These are phyloP conservation scores for Fusarium concolor DNA, from an alignment of 2,329 filamentous ascomycete genomes.

Conservation along the genomic window DNA sequence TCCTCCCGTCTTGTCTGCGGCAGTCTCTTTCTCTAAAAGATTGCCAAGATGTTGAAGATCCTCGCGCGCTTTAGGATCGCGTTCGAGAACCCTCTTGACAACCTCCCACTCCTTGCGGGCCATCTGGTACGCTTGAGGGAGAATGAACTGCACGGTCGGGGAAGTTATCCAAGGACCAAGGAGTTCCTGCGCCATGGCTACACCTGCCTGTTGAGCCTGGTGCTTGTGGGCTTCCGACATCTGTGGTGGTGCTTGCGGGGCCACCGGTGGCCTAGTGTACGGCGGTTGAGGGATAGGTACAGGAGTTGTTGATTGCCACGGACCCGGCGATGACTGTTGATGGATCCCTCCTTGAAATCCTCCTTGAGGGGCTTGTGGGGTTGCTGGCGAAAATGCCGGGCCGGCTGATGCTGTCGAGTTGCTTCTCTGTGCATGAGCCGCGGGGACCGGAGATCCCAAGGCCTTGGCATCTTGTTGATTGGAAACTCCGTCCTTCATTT, in stretches of 20 bases:
- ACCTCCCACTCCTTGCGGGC: constrained; percentile 79
- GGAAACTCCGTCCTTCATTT: constrained; percentile 36
- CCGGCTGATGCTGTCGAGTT: constrained; percentile 59
- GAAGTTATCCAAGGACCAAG: constrained; percentile 71
- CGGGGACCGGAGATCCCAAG: constrained; percentile 51
- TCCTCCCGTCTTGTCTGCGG: constrained; percentile 34
- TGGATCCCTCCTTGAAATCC: constrained; percentile 50
- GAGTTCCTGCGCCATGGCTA: constrained; percentile 70
- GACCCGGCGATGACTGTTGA: constrained; percentile 50
- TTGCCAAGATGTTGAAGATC: constrained; percentile 69
- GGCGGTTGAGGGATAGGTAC: constrained; percentile 53
- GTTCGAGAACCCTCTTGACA: constrained; percentile 74
- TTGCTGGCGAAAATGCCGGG: constrained; percentile 66
- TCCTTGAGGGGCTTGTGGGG: constrained; percentile 52
- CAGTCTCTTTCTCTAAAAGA: constrained; percentile 64
- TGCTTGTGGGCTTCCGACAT: constrained; percentile 52
- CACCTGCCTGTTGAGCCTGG: constrained; percentile 63
- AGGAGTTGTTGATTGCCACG: constrained; percentile 51
- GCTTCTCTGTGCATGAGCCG: constrained; percentile 54
- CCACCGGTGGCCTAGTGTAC: constrained; percentile 35
- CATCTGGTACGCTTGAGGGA: constrained; percentile 76
- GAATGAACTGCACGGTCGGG: constrained; percentile 75
- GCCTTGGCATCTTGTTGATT: constrained; percentile 26
- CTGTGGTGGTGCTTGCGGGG: constrained; percentile 16
- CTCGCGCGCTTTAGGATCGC: constrained; percentile 72